Evolutionary conservation across 2,329 filamentous ascomycete genomes (phyloP), one percentile per base, ranked within the genome.

Genomic region (Colletotrichum truncatum): DNA sequence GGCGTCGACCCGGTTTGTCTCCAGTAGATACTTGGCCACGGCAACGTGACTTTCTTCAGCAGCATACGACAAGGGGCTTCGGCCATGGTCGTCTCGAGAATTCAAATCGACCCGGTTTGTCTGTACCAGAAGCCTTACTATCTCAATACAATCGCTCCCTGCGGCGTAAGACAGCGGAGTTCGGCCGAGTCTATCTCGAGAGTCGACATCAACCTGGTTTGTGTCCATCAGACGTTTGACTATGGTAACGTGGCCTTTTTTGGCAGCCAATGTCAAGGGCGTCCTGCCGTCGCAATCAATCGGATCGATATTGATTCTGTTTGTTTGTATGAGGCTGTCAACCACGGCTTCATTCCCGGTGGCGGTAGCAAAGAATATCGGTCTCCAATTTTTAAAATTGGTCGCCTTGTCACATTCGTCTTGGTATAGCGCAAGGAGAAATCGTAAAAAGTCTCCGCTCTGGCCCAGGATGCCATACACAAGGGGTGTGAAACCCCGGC

Each of bases 81-180:
- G 3, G 9, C 49, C 32, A 5, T 6, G 2, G 4, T 0, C 2
- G 18, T 53, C 49, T 36, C 25, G 3, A 14, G 0, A 0, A n/a
- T 52, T 5, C 0, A 52, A 7, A 1, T 52, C 9, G 3, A 28
- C 9, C n/a, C 21, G 16, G 2, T 26, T n/a, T 6, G 48, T 32
- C 16, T 52, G 2, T 9, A 52, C 18, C 4, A 52, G 26, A 2
- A 4, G n/a, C 7, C 14, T 16, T 14, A 52, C n/a, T n/a, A n/a
- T n/a, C n/a, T n/a, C n/a, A n/a, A n/a, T n/a, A n/a, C n/a, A n/a
- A n/a, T n/a, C n/a, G n/a, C n/a, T n/a, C n/a, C n/a, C n/a, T n/a
- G n/a, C n/a, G n/a, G n/a, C n/a, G n/a, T n/a, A n/a, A n/a, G n/a
- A n/a, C n/a, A n/a, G n/a, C n/a, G n/a, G n/a, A n/a, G n/a, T n/a